Conservation (phyloP, 2,329 filamentous ascomycete genomes). For the Alternaria infectoria region DNA sequence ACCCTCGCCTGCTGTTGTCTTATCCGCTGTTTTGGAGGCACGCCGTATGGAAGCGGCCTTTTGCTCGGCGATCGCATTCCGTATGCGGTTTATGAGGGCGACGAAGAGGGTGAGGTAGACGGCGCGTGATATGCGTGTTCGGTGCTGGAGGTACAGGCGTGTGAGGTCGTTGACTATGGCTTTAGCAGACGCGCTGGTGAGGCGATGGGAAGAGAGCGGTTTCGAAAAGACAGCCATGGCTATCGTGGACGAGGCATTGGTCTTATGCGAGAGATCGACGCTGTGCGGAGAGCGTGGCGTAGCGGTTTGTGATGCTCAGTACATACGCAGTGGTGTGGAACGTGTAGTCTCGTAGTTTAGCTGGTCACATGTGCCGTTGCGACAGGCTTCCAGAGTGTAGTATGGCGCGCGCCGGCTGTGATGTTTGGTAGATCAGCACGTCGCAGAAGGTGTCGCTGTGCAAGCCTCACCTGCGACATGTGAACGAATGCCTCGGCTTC, state of each 20-base stretch:
- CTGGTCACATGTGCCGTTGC: not conserved
- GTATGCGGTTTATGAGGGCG: slow-evolving; percentile 72
- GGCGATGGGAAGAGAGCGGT: slow-evolving; percentile 38
- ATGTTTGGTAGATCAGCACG: slow-evolving; percentile 10
- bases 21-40: slow-evolving; percentile 33
- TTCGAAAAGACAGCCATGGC: slow-evolving; percentile 52
- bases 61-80: slow-evolving; percentile 90
- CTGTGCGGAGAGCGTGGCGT: slow-evolving; percentile 5
- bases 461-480: slow-evolving; percentile 24
- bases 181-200: slow-evolving; percentile 44
- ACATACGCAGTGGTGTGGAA: not conserved
- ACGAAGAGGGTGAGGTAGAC: slow-evolving; percentile 52
- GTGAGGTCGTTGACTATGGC: slow-evolving; percentile 48
- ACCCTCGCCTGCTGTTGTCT: slow-evolving; percentile 51
- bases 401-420: slow-evolving; percentile 9
- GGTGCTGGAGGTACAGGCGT: slow-evolving; percentile 46
- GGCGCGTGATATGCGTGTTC: slow-evolving; percentile 51
- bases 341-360: not conserved
- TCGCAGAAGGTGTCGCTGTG: slow-evolving; percentile 12
- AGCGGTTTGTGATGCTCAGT: not conserved
- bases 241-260: slow-evolving; percentile 32
- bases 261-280: not conserved
- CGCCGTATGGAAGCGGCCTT: slow-evolving; percentile 78
- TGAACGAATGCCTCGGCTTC: slow-evolving; percentile 32
- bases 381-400: not conserved